Percentiles rank a stretch among this genome's conserved stretches.
Evolutionary conservation across 2,329 filamentous ascomycete genomes (phyloP).

Genomic region (Ciborinia camelliae): DNA sequence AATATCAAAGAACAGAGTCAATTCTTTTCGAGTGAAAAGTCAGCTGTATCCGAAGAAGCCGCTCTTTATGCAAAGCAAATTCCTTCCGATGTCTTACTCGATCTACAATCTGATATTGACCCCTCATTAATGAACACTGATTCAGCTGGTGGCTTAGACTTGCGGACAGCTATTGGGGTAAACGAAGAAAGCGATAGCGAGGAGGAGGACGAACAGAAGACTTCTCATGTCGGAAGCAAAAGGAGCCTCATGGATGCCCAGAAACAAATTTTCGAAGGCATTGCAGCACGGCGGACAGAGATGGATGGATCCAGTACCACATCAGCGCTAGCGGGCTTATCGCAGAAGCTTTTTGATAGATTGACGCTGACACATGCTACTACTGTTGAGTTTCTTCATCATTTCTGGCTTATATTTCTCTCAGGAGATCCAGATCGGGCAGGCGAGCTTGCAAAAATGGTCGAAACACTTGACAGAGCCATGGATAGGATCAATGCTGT

Average conservation of each 20-base stretch:
- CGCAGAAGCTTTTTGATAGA: constrained; percentile 54
- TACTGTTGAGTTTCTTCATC: constrained; percentile 90
- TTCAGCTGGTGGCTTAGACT: constrained; percentile 51
- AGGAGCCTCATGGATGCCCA: constrained; percentile 62
- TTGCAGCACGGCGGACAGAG: constrained; percentile 59
- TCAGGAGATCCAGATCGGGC: constrained; percentile 82
- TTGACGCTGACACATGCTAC: constrained; percentile 82
- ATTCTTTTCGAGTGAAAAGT: constrained; percentile 65
- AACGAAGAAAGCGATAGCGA: constrained; percentile 68
- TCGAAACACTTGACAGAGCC: constrained; percentile 76
- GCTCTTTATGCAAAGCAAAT: constrained; percentile 64
- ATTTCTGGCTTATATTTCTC: constrained; percentile 92
- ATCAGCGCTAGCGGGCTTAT: constrained; percentile 42
- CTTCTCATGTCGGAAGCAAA: constrained; percentile 65
- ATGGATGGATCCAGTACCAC: constrained; percentile 45
- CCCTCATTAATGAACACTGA: constrained; percentile 45
- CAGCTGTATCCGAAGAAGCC: constrained; percentile 41
- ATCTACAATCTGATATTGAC: constrained; percentile 60
- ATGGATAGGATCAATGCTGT: constrained; percentile 76
- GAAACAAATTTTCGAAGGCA: constrained; percentile 61
- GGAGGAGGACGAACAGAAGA: constrained; percentile 53
- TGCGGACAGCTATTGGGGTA: constrained; percentile 64
- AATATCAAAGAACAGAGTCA: constrained; percentile 84
- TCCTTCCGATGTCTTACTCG: constrained; percentile 63
- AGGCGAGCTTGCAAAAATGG: constrained; percentile 74